These are phyloP conservation scores for Trifolium dubium DNA, from an alignment of 306 rosid species.

Conservation along the genomic window DNA sequence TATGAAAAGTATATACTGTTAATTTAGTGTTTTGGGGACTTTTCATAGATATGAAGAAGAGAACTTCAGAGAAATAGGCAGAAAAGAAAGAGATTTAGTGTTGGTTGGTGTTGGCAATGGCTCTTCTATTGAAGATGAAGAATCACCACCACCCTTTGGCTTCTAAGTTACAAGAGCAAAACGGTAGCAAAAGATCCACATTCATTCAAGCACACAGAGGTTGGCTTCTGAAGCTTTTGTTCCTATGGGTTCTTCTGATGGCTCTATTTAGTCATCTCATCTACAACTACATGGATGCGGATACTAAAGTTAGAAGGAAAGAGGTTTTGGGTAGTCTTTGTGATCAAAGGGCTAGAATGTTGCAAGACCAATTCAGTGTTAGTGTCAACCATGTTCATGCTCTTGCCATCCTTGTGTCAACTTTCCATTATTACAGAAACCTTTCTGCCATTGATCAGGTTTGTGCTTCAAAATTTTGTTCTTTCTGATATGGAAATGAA, in stretches of 20 bases:
- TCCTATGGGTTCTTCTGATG: slow-evolving; percentile 72
- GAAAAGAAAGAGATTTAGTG: slow-evolving; percentile 35
- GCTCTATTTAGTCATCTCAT: slow-evolving; percentile 53
- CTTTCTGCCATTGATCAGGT: slow-evolving; percentile 99
- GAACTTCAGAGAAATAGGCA: slow-evolving; percentile 37
- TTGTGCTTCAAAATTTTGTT: slow-evolving; percentile 40
- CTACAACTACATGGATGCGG: slow-evolving; percentile 78
- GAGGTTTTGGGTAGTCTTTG: slow-evolving; percentile 88
- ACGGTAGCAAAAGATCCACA: slow-evolving; percentile 66
- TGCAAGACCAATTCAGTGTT: slow-evolving; percentile 96
- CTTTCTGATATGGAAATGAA: not conserved
- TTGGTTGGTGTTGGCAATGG: slow-evolving; percentile 50
- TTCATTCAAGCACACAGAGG: slow-evolving; percentile 75
- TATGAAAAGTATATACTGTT: not conserved
- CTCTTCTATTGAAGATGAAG: slow-evolving; percentile 64
- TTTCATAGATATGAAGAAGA: slow-evolving; percentile 56
- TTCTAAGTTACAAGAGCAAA: slow-evolving; percentile 73
- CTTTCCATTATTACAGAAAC: slow-evolving; percentile 83
- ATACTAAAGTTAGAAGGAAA: slow-evolving; percentile 73
- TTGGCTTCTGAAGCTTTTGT: slow-evolving; percentile 70
- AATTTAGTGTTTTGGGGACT: slow-evolving; percentile 40
- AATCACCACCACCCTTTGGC: slow-evolving; percentile 65
- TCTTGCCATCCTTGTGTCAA: slow-evolving; percentile 93
- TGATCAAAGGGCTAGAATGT: slow-evolving; percentile 96
- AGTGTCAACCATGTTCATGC: slow-evolving; percentile 99